Base-by-base conservation (phyloP, 352 stramenopile species). In the Phytophthora pluvialis region DNA sequence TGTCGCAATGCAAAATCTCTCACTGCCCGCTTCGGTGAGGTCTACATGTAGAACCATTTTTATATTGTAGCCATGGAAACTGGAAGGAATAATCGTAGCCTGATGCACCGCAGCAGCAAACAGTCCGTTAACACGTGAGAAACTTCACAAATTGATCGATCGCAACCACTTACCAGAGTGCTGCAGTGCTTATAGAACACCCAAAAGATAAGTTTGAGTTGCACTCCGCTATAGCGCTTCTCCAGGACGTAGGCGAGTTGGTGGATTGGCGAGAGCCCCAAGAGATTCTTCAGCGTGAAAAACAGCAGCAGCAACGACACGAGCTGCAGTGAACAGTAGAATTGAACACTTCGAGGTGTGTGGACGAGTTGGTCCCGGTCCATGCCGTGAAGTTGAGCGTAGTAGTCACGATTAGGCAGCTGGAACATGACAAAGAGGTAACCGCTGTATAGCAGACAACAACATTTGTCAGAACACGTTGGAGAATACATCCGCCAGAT, bases 341-440 rank as follows among this genome's bases (percentile, higher is more conserved):
- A 36, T 6, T 57, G 10, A 4, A 63, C 51, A 11, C 52, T 62
- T 4, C 39, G 18, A 7, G 63, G 36, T 6, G 60, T 57, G 5
- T 39, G 26, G 12, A 43, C 11, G 3, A 67, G 25, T 10, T 60
- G 31, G 1, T 7, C 25, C 1, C 51, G 15, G 8, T 52, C 21
- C 33, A 77, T 50, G 0, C 28, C 21, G 3, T 32, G 47, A 1
- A 77, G 42, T 16, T 72, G 56, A 8, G 55, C 36, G 56, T 77
- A 80, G 44, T 70, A 77, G 0, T 60, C 47, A 3, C 47, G 63
- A 44, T 74, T 77, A 1, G 72, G 72, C 10, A 75, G 31, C 1
- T 74, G 56, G 32, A 56, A 62, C 21, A 69, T 72, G 21, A 48
- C 21, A 18, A 64, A 5, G 35, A 75, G 21, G 15, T 75, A 78